phyloP scores from a whole-genome alignment of 257 asterid genomes.

The Nicotiana tabacum region DNA sequence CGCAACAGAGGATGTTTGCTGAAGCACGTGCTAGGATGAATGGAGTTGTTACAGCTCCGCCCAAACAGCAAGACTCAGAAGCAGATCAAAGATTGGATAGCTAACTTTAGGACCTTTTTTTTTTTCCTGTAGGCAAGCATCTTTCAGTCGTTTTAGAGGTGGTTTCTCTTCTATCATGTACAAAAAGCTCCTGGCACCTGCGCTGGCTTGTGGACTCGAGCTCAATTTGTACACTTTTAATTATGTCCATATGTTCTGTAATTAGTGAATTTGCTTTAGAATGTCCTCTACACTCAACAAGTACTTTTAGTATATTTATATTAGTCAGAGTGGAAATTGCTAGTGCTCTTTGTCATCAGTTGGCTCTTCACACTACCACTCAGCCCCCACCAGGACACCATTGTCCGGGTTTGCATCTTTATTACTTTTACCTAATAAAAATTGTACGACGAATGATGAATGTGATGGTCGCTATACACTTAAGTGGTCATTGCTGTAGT shows the following conservation, averaged over 20 bases:
- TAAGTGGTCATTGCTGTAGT: background rate
- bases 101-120: background rate
- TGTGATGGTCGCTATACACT: conserved; percentile 14
- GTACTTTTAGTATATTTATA: background rate
- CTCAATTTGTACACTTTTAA: background rate
- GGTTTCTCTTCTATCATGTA: background rate
- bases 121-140: background rate
- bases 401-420: background rate
- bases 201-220: background rate
- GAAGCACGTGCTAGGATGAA: conserved; percentile 97
- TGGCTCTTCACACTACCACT: background rate
- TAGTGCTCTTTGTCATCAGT: background rate
- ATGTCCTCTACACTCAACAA: background rate
- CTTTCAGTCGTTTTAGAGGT: background rate
- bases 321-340: background rate
- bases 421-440: background rate
- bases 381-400: conserved; percentile 5
- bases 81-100: background rate
- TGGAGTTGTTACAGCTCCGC: conserved; percentile 51
- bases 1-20: conserved; percentile 98
- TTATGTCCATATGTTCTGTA: conserved; percentile 3
- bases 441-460: background rate
- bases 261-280: background rate
- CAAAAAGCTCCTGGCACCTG: background rate
- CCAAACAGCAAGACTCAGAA: conserved; percentile 43